phyloP scores from a whole-genome alignment of 352 stramenopile species.

The Phytopythium mirpurense region DNA sequence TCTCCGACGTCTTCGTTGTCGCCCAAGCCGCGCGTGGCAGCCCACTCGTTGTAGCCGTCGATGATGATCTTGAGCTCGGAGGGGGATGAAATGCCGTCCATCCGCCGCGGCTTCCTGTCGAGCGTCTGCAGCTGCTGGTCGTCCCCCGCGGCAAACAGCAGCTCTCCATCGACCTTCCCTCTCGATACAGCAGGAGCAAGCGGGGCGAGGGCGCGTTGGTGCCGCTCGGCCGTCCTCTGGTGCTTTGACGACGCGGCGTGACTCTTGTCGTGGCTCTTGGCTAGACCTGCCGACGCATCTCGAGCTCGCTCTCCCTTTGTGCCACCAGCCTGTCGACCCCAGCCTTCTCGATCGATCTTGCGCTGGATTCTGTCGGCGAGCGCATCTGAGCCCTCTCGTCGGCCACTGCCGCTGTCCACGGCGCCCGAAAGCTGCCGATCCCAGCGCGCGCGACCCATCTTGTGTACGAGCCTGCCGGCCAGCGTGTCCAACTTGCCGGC shows the following conservation, averaged over 20 bases:
- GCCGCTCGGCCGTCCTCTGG: background rate
- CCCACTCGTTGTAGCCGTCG: background rate
- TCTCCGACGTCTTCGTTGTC: background rate
- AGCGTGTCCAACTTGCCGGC: background rate
- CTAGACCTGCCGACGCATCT: background rate
- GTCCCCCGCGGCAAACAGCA: background rate
- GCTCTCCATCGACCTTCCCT: background rate
- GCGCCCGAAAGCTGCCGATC: too few species aligned
- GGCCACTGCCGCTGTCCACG: too few species aligned
- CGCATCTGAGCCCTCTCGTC: too few species aligned
- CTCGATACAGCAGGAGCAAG: background rate
- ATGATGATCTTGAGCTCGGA: constrained; percentile 5
- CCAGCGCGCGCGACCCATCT: too few species aligned
- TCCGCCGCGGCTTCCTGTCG: background rate
- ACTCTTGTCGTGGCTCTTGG: too few species aligned
- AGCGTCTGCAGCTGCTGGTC: background rate
- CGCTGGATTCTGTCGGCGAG: too few species aligned
- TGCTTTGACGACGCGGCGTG: too few species aligned
- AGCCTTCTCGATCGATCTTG: too few species aligned
- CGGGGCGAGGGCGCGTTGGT: background rate
- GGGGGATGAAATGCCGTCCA: background rate
- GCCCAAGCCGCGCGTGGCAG: background rate
- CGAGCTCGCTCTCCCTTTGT: background rate
- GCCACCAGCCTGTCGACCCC: too few species aligned
- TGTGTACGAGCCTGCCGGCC: too few species aligned